Conservation (phyloP, 2,329 filamentous ascomycete genomes). For the Hortaea werneckii region DNA sequence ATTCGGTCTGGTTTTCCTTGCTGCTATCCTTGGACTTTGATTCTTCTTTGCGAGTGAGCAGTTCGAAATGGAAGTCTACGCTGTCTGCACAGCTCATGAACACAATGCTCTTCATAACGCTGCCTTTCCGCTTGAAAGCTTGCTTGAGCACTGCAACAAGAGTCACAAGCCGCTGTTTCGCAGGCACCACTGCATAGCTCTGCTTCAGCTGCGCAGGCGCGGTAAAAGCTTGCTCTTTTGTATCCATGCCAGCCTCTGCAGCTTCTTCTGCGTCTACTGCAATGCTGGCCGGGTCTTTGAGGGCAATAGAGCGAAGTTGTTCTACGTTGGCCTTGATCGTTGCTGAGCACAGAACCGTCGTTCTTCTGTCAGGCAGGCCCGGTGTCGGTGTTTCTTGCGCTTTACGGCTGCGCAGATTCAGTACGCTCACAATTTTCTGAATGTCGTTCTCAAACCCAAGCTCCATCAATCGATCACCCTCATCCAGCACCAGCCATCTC, state of each 20-base stretch:
- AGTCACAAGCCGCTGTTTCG: constrained; percentile 84
- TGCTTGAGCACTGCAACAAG: constrained; percentile 75
- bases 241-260: constrained; percentile 32
- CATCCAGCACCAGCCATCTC: constrained; percentile 87
- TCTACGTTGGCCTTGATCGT: constrained; percentile 98
- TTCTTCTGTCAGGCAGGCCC: constrained; percentile 62
- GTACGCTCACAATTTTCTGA: constrained; percentile 70
- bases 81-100: constrained; percentile 97
- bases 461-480: constrained; percentile 97
- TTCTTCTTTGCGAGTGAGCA: constrained; percentile 48
- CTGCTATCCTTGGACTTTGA: constrained; percentile 3
- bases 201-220: constrained; percentile 92
- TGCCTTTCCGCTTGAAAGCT: constrained; percentile 76
- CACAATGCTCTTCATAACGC: constrained; percentile 91
- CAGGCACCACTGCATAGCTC: constrained; percentile 74
- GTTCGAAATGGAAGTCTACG: constrained; percentile 90
- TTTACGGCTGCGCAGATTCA: constrained; percentile 56
- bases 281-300: constrained; percentile 85
- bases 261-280: constrained; percentile 51
- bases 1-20: constrained; percentile 29
- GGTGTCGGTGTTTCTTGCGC: constrained; percentile 51
- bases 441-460: constrained; percentile 93
- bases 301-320: constrained; percentile 82
- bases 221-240: constrained; percentile 52
- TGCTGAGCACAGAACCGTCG: constrained; percentile 87